Conservation (phyloP, 177 flowering plant genomes). For the Vitis hybrid region DNA sequence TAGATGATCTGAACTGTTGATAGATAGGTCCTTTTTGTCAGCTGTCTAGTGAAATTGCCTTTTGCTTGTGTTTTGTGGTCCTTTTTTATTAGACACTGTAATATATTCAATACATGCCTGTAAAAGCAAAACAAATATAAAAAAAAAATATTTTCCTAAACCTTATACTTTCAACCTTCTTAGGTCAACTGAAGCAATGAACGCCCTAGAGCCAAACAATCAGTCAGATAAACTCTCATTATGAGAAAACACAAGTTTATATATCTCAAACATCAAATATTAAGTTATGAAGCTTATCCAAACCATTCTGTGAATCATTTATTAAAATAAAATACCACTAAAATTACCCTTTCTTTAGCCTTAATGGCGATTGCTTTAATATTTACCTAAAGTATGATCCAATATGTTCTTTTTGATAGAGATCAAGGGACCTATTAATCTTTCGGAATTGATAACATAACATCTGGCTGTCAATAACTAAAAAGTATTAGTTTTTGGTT, state of each 20-base stretch:
- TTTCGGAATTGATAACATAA: neutral
- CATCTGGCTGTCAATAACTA: neutral
- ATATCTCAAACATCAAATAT: neutral
- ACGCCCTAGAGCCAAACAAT: neutral
- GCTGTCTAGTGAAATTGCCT: no score
- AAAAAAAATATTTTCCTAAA: no score
- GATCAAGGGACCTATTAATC: neutral
- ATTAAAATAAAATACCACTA: neutral
- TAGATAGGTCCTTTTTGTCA: no score
- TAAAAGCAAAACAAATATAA: no score
- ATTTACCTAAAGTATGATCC: neutral
- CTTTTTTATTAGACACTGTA: no score
- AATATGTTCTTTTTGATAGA: neutral
- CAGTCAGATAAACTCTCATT: neutral
- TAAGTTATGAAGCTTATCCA: neutral
- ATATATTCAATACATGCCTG: no score
- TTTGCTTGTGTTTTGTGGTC: no score
- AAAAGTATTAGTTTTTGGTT: neutral
- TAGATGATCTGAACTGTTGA: no score
- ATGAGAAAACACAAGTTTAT: neutral
- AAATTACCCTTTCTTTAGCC: neutral
- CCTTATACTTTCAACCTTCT: no score
- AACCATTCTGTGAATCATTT: neutral
- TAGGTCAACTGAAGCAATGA: neutral
- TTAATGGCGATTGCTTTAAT: neutral